Base-by-base conservation (phyloP, 805 yeast species). In the Priceomyces haplophilus region DNA sequence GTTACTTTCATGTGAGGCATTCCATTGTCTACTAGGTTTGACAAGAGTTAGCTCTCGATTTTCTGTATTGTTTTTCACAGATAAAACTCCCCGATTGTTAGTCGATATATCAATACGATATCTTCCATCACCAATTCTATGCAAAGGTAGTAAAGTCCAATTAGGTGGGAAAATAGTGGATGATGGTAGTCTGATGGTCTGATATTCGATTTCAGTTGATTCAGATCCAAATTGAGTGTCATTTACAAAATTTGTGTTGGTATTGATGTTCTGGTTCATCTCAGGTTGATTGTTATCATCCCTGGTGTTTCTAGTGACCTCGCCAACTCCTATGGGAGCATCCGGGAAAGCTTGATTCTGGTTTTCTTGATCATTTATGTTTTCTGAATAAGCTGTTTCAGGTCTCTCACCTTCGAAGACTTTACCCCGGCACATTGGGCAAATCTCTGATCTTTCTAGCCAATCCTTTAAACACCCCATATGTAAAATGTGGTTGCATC, bases 371-470 rank as follows among this genome's bases (percentile, higher is more conserved):
- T 36, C 30, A 15, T 20, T 36, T 8, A 11, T 18, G n/a, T 12
- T 19, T 18, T 19, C 16, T 19, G 37, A 25, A 17, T 19, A 10
- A 7, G 25, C 15, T 29, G 34, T 37, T 18, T 23, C 23, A 18
- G 39, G 33, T 16, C 13, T 18, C 29, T 15, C 24, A 19, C 40
- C 17, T 18, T 44, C 54, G 46, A 70, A 69, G 5, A 88, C 95
- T 8, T 80, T 78, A 23, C 83, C 72, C 47, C 96, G 73, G 61
- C 99, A 93, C 41, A 90, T 80, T 1, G 99, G 99, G 67, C 99
- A 93, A n/a, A 80, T 78, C 52, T 84, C 91, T 0, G 96, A 88
- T 50, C 96, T 76, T 56, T 87, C 95, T 52, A 93, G 72, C 99
- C 99, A 93, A 51, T 85, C 83, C 55, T 88, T 85, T 48, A 93